phyloP scores from a whole-genome alignment of 2,329 filamentous ascomycete species.

The Aureobasidium sp. region DNA sequence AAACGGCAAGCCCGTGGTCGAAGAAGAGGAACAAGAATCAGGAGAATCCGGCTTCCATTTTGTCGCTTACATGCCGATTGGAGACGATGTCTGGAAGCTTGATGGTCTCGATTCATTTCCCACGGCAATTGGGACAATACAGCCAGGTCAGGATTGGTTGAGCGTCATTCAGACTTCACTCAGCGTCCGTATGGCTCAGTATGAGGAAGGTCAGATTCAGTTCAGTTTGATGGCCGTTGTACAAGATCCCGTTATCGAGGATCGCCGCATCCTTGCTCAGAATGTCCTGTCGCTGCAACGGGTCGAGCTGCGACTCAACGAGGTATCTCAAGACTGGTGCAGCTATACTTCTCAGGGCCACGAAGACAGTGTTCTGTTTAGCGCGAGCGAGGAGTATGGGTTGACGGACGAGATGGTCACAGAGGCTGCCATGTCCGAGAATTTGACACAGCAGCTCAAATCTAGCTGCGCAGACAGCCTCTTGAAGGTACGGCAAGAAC shows the following conservation, averaged over 20 bases:
- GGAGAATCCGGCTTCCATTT: slow-evolving; percentile 71
- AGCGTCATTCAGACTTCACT: slow-evolving; percentile 55
- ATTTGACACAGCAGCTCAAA: slow-evolving; percentile 20
- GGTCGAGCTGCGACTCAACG: slow-evolving; percentile 33
- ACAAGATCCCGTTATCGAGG: slow-evolving; percentile 49
- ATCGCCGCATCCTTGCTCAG: slow-evolving; percentile 34
- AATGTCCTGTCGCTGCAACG: slow-evolving; percentile 38
- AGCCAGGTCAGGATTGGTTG: slow-evolving; percentile 55
- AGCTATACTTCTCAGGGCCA: slow-evolving; percentile 24
- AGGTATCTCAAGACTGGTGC: slow-evolving; percentile 36
- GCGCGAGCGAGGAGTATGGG: slow-evolving; percentile 16
- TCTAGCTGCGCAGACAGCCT: slow-evolving; percentile 24
- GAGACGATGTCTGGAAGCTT: slow-evolving; percentile 74
- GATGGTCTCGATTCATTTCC: slow-evolving; percentile 74
- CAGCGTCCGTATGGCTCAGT: slow-evolving; percentile 55
- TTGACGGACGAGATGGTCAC: slow-evolving; percentile 28
- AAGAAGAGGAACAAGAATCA: slow-evolving; percentile 28
- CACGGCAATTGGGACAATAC: slow-evolving; percentile 48
- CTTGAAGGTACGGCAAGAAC: slow-evolving; percentile 29
- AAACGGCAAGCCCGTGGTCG: slow-evolving; percentile 25
- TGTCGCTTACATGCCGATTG: slow-evolving; percentile 73
- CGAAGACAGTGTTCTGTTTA: slow-evolving; percentile 17
- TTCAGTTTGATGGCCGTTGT: slow-evolving; percentile 72
- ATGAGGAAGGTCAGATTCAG: slow-evolving; percentile 56
- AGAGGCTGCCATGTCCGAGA: slow-evolving; percentile 22